Base-by-base conservation (phyloP, 495 filamentous ascomycete genomes). In the Chaetomium fimeti region DNA sequence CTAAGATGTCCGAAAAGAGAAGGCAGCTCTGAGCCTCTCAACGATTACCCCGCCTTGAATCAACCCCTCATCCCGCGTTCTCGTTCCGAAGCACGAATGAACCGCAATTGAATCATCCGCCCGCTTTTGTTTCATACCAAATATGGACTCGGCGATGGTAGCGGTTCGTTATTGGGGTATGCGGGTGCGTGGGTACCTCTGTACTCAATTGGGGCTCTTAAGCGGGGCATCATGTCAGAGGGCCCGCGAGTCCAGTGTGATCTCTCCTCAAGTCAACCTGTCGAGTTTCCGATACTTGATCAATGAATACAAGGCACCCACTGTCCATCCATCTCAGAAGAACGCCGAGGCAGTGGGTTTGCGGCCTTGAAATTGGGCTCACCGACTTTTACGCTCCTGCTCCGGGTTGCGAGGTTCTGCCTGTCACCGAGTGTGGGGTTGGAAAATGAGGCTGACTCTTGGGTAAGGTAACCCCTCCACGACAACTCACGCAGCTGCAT, bases 381-480 rank as follows among this genome's bases (percentile, higher is more conserved):
- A 63, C 65, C 65, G 65, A 63, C 60, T 63, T 60, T 67, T 67
- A 55, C 24, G 22, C 49, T 22, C 40, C 29, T 55, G 18, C 49
- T 29, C 40, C 29, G 47, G 49, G 27, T 28, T 65, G 57, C 63
- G 53, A 38, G 32, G 32, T 36, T 5, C 32, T 36, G 32, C 8
- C 32, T 1, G 32, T 36, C 6, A 1, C 45, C 45, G 32, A 60
- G 18, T 55, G 66, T 65, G 66, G 66, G 62, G 66, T 68, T 61
- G 51, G 38, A 29, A 18, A 42, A 52, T 62, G 62, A 68, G 57
- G 66, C 66, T 68, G 66, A 64, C 57, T 32, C 20, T 60, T 36
- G 29, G 18, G 27, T 32, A 20, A 20, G 32, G 32, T 22, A 43
- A 32, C 48, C 48, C 57, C 56, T 53, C 56, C 29, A 18, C 48